Conservation (phyloP, 73 alveolate genomes). For the Paramecium bursaria region DNA sequence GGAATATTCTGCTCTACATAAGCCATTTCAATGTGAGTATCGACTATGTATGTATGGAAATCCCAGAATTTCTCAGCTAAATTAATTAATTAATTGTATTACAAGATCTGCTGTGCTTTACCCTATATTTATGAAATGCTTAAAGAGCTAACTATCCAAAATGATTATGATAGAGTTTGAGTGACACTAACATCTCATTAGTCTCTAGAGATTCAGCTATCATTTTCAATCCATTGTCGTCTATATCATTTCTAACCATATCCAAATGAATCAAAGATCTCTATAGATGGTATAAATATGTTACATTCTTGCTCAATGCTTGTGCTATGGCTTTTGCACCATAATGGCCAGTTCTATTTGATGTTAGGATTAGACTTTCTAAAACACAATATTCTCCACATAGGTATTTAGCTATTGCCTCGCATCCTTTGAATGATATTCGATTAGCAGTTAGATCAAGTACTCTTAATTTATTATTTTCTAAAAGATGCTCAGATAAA, state of each 20-base stretch:
- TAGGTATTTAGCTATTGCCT: constrained; percentile 92
- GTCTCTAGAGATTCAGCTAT: constrained; percentile 84
- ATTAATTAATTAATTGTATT: constrained; percentile 67
- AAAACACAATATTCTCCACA: constrained; percentile 89
- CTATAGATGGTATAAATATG: neutral
- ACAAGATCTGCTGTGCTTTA: constrained; percentile 77
- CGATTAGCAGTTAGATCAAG: constrained; percentile 96
- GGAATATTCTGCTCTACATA: constrained; percentile 87
- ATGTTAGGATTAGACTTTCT: constrained; percentile 91
- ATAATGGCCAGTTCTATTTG: constrained; percentile 92
- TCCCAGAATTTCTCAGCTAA: constrained; percentile 78
- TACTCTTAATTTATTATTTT: constrained; percentile 91
- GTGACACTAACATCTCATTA: constrained; percentile 78
- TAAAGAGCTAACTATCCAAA: constrained; percentile 82
- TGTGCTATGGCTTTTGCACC: constrained; percentile 98
- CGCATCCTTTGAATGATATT: constrained; percentile 96
- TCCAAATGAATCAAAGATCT: constrained; percentile 96
- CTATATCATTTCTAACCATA: constrained; percentile 96
- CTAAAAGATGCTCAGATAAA: constrained; percentile 91
- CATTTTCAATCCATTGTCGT: constrained; percentile 94
- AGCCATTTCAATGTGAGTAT: constrained; percentile 90
- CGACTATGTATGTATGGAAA: constrained; percentile 86
- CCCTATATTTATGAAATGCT: constrained; percentile 79
- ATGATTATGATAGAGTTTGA: constrained; percentile 86
- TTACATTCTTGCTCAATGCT: constrained; percentile 87